Percentiles rank a stretch among this genome's conserved stretches.
Conservation (phyloP, 129 eudicot genomes). For the Chrysanthemum makinoi region DNA sequence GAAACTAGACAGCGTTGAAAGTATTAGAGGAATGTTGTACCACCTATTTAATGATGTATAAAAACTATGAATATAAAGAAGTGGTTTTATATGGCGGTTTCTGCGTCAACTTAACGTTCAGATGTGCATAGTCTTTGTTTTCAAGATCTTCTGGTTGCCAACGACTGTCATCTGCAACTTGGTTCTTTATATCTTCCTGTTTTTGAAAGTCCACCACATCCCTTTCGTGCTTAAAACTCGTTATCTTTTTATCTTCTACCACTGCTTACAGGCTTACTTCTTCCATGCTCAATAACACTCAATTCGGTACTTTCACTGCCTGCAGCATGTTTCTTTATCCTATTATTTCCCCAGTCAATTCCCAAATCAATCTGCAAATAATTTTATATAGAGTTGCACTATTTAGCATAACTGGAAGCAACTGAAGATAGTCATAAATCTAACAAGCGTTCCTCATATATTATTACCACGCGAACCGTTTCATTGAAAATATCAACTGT, state of each 20-base stretch:
- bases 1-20: too few relatives aligned
- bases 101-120: neutral
- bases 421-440: too few relatives aligned
- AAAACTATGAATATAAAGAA: neutral
- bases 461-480: too few relatives aligned
- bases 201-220: neutral
- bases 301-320: neutral
- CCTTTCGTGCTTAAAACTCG: neutral
- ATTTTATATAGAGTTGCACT: too few relatives aligned
- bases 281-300: neutral
- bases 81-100: neutral
- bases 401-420: too few relatives aligned
- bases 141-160: neutral
- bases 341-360: neutral
- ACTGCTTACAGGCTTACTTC: neutral
- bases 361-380: slow-evolving; percentile 11
- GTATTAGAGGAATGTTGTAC: too few relatives aligned
- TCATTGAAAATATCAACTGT: too few relatives aligned
- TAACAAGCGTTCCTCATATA: too few relatives aligned
- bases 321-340: neutral
- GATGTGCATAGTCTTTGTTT: neutral
- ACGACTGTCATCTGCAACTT: neutral
- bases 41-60: neutral
- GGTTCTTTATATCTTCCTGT: neutral
- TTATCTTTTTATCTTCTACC: neutral